Evolutionary conservation across 2,329 filamentous ascomycete genomes (phyloP).

Genomic region (Verticillium nubilum): DNA sequence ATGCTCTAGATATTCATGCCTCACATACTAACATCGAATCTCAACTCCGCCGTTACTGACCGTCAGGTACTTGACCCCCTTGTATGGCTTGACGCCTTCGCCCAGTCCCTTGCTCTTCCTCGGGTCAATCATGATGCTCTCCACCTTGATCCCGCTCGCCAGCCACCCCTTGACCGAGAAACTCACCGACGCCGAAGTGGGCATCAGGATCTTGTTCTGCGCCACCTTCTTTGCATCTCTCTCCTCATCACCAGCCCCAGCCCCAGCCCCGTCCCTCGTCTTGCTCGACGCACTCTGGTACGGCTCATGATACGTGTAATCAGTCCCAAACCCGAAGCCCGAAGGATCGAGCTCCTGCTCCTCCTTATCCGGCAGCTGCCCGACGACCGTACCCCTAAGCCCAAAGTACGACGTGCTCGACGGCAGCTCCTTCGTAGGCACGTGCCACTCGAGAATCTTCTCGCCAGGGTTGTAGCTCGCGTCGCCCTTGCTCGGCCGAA

Average conservation of each 20-base stretch:
- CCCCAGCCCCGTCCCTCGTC: background rate
- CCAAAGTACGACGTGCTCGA: conserved; percentile 63
- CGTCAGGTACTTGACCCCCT: conserved; percentile 96
- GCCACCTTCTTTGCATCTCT: conserved; percentile 53
- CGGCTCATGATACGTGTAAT: conserved; percentile 49
- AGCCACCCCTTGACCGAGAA: conserved; percentile 66
- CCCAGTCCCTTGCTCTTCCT: conserved; percentile 81
- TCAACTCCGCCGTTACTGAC: conserved; percentile 61
- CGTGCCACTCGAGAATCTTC: conserved; percentile 72
- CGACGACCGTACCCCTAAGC: conserved; percentile 75
- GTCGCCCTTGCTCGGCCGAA: conserved; percentile 77
- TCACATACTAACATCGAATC: conserved; percentile 53
- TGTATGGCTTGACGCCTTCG: conserved; percentile 88
- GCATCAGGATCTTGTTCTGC: conserved; percentile 74
- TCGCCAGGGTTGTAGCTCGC: conserved; percentile 74
- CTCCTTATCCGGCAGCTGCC: conserved; percentile 48
- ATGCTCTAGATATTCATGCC: no score
- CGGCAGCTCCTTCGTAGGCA: conserved; percentile 71
- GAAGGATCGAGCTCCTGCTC: conserved; percentile 43
- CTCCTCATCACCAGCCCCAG: conserved; percentile 27
- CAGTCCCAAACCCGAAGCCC: conserved; percentile 45
- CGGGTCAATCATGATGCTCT: conserved; percentile 63
- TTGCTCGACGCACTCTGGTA: conserved; percentile 41
- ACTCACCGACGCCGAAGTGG: conserved; percentile 68
- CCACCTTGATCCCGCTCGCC: conserved; percentile 61